phyloP scores from a whole-genome alignment of 106 monocot genomes.

The Dendrobium chrysotoxum region DNA sequence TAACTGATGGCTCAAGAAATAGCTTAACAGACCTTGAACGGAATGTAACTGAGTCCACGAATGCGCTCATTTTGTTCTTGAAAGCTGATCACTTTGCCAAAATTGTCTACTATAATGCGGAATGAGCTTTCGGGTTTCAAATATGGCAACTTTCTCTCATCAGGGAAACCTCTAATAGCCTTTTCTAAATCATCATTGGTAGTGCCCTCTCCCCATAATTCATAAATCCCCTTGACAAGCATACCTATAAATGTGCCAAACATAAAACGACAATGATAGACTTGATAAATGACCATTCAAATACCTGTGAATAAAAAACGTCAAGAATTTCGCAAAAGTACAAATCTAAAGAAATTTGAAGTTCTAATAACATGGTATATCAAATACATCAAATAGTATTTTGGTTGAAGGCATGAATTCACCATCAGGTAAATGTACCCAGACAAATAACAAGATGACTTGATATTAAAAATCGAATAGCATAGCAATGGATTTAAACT shows the following conservation, averaged over 20 bases:
- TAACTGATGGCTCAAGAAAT: not conserved
- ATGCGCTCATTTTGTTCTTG: constrained; percentile 87
- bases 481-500: not conserved
- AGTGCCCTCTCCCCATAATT: constrained; percentile 88
- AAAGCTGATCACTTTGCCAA: constrained; percentile 87
- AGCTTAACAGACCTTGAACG: constrained; percentile 59
- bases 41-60: constrained; percentile 71
- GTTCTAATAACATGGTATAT: not conserved
- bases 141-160: constrained; percentile 76
- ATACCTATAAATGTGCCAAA: constrained; percentile 44
- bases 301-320: not conserved
- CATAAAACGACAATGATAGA: not conserved
- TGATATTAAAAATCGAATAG: not conserved
- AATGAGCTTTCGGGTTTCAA: constrained; percentile 72
- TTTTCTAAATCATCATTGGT: constrained; percentile 68
- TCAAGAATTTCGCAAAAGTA: not conserved
- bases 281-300: not conserved
- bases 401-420: not conserved
- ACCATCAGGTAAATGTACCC: not conserved
- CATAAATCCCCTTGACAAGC: constrained; percentile 92
- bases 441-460: not conserved
- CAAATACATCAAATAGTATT: not conserved
- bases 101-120: constrained; percentile 72
- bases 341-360: not conserved
- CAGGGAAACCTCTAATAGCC: constrained; percentile 62